These are phyloP conservation scores for Podospora didyma DNA, from an alignment of 495 filamentous ascomycete genomes.

Conservation along the genomic window DNA sequence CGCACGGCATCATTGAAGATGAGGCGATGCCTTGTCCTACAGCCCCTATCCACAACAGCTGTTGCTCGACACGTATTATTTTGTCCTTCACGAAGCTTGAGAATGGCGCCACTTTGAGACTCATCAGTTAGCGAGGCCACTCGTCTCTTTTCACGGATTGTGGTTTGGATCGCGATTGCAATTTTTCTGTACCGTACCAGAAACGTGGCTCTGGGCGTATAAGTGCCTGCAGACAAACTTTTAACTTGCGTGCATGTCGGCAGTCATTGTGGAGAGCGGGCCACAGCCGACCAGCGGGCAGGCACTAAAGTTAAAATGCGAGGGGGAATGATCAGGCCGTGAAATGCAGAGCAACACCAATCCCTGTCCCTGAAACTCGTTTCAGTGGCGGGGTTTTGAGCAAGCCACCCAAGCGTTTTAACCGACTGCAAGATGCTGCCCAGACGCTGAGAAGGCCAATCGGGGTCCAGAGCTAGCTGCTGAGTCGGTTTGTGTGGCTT, in stretches of 20 bases:
- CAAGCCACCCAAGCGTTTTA: neutral
- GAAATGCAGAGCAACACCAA: neutral
- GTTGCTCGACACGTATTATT: neutral
- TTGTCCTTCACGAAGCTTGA: neutral
- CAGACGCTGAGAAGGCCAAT: neutral
- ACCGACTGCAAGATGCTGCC: neutral
- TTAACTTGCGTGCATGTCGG: neutral
- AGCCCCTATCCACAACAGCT: neutral
- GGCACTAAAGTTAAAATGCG: constrained; percentile 18
- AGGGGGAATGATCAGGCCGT: constrained; percentile 9
- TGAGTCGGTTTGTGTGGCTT: neutral
- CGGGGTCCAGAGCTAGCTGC: neutral
- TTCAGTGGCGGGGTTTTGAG: neutral
- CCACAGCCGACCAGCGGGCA: neutral
- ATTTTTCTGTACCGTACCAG: too few relatives aligned
- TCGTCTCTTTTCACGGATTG: neutral
- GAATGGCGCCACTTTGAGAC: neutral
- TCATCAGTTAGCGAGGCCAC: neutral
- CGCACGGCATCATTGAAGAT: neutral
- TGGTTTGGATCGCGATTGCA: too few relatives aligned
- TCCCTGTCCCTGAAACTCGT: constrained; percentile 1
- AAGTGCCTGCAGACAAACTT: too few relatives aligned
- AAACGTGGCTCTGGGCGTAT: too few relatives aligned
- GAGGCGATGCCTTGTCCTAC: neutral
- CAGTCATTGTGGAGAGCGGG: neutral